Conservation (phyloP, 306 rosid species). For the Myrica gale region DNA sequence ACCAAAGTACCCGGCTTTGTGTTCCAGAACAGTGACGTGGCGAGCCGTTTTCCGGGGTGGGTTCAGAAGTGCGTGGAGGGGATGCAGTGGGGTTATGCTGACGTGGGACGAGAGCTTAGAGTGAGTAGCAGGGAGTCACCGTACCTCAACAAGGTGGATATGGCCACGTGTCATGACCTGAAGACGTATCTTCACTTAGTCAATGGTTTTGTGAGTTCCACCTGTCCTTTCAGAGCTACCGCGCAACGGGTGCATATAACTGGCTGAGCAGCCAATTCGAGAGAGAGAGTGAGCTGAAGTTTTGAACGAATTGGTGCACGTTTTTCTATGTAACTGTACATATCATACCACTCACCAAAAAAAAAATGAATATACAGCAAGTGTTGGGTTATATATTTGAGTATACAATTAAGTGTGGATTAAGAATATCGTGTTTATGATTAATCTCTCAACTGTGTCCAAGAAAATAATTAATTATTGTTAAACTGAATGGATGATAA, state of each 20-base stretch:
- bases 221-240: slow-evolving; percentile 23
- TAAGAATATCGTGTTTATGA: no score
- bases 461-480: no score
- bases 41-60: neutral
- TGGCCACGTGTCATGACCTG: slow-evolving; percentile 31
- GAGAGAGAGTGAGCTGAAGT: neutral
- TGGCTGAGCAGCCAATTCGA: neutral
- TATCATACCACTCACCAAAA: neutral
- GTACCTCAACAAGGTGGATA: neutral
- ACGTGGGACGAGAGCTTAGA: slow-evolving; percentile 31
- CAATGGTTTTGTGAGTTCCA: slow-evolving; percentile 22
- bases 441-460: no score
- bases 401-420: no score
- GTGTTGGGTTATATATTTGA: no score
- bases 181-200: slow-evolving; percentile 33
- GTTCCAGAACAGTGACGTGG: neutral
- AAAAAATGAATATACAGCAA: no score
- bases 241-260: neutral
- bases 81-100: slow-evolving; percentile 24
- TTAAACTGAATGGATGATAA: no score
- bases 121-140: slow-evolving; percentile 24
- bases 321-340: neutral
- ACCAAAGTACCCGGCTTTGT: slow-evolving; percentile 29
- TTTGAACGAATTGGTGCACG: no score
- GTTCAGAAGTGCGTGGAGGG: slow-evolving; percentile 12